Evolutionary conservation across 78 protist genomes (phyloP), one percentile per base, ranked within the genome.

Genomic region (Thecamonas trahens): DNA sequence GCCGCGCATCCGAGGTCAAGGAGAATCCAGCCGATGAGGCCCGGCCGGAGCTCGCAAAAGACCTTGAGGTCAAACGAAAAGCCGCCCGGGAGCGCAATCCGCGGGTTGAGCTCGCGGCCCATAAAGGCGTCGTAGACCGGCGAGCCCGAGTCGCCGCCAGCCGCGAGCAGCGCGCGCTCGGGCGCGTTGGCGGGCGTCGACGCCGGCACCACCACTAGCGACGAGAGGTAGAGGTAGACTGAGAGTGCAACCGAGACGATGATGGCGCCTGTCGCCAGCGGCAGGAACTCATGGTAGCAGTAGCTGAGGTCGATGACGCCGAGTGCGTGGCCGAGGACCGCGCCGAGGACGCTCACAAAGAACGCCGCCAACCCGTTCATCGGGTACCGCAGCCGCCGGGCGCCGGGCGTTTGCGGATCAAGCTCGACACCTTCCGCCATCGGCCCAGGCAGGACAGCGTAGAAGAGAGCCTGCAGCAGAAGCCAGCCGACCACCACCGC

Each of bases 41-140:
- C 95, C 13, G 95, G 95, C 29, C 95, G 90, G 34, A 77, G 87
- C 75, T 90, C 92, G 67, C 85, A 87, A 61, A 83, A 70, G 22
- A 70, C 37, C 82, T 90, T 90, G 34, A 86, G 57, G 59, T 90
- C 95, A 44, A 90, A 76, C n/a, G 50, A 13, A n/a, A n/a, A n/a
- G n/a, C n/a, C n/a, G n/a, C n/a, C n/a, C n/a, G n/a, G n/a, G n/a
- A n/a, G n/a, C 42, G 87, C 88, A 7, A 87, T 70, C 50, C 92
- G 84, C 15, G 95, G 95, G 55, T 86, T 87, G 42, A 86, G 84
- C 53, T 81, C 92, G 58, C 82, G 79, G 22, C 95, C 95, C 64
- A 91, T 78, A 72, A 67, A 91, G 67, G 82, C 81, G 73, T 91
- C 91, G 72, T 91, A 87, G 37, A 57, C n/a, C 20, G 60, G 32